phyloP scores from a whole-genome alignment of 495 filamentous ascomycete genomes.

The Schizothecium vesticola region DNA sequence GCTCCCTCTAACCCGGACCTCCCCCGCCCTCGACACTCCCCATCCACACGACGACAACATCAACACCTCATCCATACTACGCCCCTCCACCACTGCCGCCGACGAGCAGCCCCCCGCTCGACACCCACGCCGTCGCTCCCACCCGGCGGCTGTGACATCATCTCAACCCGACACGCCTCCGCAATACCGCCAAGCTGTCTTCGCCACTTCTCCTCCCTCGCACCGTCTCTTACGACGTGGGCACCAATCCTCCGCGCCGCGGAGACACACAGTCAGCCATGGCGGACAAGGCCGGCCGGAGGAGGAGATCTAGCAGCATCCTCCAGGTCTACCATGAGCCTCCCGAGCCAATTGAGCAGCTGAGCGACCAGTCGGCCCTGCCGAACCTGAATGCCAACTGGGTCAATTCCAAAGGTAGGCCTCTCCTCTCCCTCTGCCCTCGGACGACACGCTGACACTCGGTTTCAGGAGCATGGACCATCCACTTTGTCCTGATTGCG shows the following conservation, averaged over 20 bases:
- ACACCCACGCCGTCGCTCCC: not conserved
- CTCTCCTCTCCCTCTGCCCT: not conserved
- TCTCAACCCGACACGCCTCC: constrained; percentile 16
- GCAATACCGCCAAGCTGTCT: constrained; percentile 81
- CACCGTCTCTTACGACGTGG: constrained; percentile 74
- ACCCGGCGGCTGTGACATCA: not conserved
- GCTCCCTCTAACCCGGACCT: not conserved
- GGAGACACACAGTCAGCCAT: constrained; percentile 38
- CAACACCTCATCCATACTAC: not conserved
- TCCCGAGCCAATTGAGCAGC: constrained; percentile 86
- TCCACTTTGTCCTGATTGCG: constrained; percentile 87
- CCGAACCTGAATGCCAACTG: constrained; percentile 97
- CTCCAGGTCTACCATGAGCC: constrained; percentile 86
- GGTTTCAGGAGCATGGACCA: constrained; percentile 84
- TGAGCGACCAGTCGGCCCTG: constrained; percentile 88
- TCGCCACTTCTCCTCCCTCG: constrained; percentile 69
- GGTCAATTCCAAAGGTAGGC: constrained; percentile 96
- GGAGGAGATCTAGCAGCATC: constrained; percentile 89
- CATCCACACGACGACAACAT: not conserved
- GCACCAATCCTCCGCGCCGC: constrained; percentile 57
- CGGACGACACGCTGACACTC: constrained; percentile 6
- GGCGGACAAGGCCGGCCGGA: constrained; percentile 57
- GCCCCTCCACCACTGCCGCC: not conserved
- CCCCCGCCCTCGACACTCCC: not conserved
- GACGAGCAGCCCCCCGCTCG: not conserved